Conservation (phyloP, 176 grass and related monocot genomes). For the Cenchrus fungigraminus region DNA sequence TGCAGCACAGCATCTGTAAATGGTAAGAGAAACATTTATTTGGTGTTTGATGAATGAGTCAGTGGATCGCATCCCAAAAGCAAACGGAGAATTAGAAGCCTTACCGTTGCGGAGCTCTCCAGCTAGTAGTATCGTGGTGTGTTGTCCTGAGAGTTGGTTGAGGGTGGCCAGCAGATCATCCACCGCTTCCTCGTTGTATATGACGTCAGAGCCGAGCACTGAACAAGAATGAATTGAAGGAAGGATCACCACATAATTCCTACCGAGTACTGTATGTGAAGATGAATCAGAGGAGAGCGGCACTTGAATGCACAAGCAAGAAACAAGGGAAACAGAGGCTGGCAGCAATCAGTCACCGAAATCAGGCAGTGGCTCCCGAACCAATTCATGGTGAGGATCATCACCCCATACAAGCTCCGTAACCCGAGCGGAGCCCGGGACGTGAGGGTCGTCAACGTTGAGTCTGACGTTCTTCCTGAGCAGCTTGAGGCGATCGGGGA, state of each 20-base stretch:
- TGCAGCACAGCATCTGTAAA: constrained; percentile 74
- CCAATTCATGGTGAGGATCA: constrained; percentile 52
- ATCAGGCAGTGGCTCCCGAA: constrained; percentile 50
- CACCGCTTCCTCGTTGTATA: constrained; percentile 83
- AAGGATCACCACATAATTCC: background rate
- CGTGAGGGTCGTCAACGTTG: constrained; percentile 37
- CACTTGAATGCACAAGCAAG: background rate
- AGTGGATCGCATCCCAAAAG: background rate
- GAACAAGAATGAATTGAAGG: background rate
- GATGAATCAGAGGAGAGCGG: background rate
- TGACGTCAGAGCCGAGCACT: constrained; percentile 92
- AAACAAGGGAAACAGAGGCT: background rate
- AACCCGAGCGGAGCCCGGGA: constrained; percentile 52
- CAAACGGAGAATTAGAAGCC: background rate
- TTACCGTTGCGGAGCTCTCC: constrained; percentile 92
- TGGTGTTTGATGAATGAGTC: background rate
- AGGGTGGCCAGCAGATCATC: constrained; percentile 71
- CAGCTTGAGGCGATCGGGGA: constrained; percentile 82
- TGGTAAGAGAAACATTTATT: background rate
- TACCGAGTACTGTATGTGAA: background rate
- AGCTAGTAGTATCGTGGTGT: constrained; percentile 78
- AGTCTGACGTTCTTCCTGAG: constrained; percentile 73
- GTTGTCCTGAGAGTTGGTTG: constrained; percentile 50
- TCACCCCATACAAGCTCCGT: constrained; percentile 74
- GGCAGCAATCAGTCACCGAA: constrained; percentile 44